A percentile compares a stretch with the other conserved stretches of the same genome.
phyloP scores from a whole-genome alignment of 2,329 filamentous ascomycete genomes.

The Aspergillus pseudoterreus region DNA sequence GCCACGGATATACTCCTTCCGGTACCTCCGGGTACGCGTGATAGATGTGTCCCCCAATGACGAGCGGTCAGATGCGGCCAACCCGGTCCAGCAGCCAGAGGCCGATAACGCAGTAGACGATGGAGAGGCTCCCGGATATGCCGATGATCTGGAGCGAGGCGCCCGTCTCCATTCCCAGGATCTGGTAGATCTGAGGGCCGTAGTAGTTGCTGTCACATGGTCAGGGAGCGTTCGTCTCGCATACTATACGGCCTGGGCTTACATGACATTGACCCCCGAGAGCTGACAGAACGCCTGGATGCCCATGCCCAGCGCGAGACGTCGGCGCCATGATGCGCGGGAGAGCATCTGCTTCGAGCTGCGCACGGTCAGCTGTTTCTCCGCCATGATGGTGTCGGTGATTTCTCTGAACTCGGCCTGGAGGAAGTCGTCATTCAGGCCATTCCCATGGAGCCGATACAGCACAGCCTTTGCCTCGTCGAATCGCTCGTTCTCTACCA shows the following conservation, averaged over 20 bases:
- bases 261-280: constrained; percentile 45
- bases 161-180: constrained; percentile 41
- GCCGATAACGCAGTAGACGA: constrained; percentile 44
- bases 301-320: constrained; percentile 43
- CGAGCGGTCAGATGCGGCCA: constrained; percentile 46
- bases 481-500: constrained; percentile 3
- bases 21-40: neutral
- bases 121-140: constrained; percentile 46
- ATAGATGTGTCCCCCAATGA: constrained; percentile 21
- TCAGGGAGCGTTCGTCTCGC: neutral
- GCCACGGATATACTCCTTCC: constrained; percentile 1
- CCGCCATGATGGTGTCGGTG: constrained; percentile 33
- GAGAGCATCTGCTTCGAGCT: constrained; percentile 38
- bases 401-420: constrained; percentile 40
- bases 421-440: constrained; percentile 18
- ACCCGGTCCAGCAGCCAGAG: constrained; percentile 43
- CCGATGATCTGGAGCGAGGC: constrained; percentile 49
- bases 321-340: constrained; percentile 23
- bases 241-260: too few species aligned
- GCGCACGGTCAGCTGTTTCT: constrained; percentile 30
- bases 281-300: constrained; percentile 47
- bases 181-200: constrained; percentile 40
- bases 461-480: constrained; percentile 7
- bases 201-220: constrained; percentile 32
- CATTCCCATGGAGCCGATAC: constrained; percentile 15